phyloP scores from a whole-genome alignment of 108 stramenopile species.

The Nitzschia palea region DNA sequence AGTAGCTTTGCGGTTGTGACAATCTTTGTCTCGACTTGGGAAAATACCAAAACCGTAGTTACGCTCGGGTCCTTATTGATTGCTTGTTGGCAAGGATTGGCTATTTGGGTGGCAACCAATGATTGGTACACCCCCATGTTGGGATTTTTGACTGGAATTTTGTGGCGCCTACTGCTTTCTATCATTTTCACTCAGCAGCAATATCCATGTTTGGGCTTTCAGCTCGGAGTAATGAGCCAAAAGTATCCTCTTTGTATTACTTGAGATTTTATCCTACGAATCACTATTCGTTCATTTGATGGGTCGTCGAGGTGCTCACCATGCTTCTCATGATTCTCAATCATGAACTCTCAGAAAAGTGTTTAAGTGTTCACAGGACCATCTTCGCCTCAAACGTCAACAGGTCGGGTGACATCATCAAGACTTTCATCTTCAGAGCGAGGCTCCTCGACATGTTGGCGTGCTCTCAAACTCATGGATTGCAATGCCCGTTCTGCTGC shows the following conservation, averaged over 20 bases:
- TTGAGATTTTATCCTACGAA: neutral
- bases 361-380: no score
- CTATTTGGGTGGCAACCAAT: slow-evolving; percentile 1
- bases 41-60: slow-evolving; percentile 43
- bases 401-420: no score
- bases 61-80: slow-evolving; percentile 31
- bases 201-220: slow-evolving; percentile 11
- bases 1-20: slow-evolving; percentile 45
- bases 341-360: no score
- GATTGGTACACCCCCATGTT: neutral
- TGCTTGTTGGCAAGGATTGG: slow-evolving; percentile 30
- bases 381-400: no score
- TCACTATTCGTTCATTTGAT: no score
- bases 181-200: neutral
- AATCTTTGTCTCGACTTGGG: slow-evolving; percentile 56
- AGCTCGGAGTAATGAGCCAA: neutral
- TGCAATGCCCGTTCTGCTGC: neutral
- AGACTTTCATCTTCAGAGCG: neutral
- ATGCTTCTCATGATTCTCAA: no score
- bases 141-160: neutral
- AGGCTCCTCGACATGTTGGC: neutral
- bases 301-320: no score
- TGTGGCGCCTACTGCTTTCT: slow-evolving; percentile 1
- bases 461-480: neutral
- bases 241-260: neutral